Evolutionary conservation across 805 yeast species (phyloP), one percentile per base, ranked within the genome.

Genomic region (Danielozyma ontarioensis): DNA sequence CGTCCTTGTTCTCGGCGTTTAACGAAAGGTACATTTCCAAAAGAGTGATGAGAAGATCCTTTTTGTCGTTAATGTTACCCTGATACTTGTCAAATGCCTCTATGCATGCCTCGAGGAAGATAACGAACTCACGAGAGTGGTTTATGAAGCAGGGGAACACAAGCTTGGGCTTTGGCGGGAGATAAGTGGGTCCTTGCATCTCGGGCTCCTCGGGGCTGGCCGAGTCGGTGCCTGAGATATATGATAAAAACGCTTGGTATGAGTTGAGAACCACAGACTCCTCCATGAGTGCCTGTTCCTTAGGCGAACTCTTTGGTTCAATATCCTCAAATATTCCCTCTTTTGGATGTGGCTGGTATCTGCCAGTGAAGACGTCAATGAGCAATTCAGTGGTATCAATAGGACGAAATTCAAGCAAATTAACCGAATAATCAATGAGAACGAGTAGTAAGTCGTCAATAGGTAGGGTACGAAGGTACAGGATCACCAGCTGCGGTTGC

Each of bases 361-460:
- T 78, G 0, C 97, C 97, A 0, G 97, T 90, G 52, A 90, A 93
- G 0, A 90, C 83, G 18, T 83, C 82, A 32, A 93, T 88, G 36
- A 90, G 64, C 24, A 93, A 58, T 19, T 80, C 80, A 1, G 96
- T 88, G 0, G 95, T 83, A 35, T 82, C 87, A 36, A 83, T 73
- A 0, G 97, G 97, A 25, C 76, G 59, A 29, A 67, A 52, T 24
- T 83, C 83, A 30, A 90, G 64, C 18, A 90, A 59, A 1, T 59
- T 48, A 38, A 84, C 78, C 3, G 90, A 80, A 47, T 74, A 77
- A 18, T 79, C 78, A 5, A 79, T 72, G 31, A 89, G 60, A 6
- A 85, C 78, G 26, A 90, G 62, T 18, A 89, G 59, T 3, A 87
- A 74, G 32, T 89, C 96, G 46, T 84, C 88, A 15, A 85, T 78